Conservation (phyloP, 345 rosid species). For the Microthlaspi erraticum region DNA sequence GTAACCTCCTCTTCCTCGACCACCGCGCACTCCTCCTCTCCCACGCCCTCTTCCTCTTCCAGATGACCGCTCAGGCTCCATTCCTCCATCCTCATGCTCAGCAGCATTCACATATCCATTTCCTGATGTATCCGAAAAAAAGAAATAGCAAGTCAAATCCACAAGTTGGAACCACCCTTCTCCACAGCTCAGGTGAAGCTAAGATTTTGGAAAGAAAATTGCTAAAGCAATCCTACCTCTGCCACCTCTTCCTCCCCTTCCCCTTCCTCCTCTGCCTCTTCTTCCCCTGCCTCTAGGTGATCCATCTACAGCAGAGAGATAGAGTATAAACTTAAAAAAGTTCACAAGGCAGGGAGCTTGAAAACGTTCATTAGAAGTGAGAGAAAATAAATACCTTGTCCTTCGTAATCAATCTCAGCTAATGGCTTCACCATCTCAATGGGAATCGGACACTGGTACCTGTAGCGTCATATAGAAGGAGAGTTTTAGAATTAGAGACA, state of each 20-base stretch:
- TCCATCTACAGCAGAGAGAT: constrained; percentile 52
- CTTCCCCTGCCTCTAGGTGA: constrained; percentile 65
- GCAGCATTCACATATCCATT: constrained; percentile 61
- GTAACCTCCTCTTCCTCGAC: constrained; percentile 80
- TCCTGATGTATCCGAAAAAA: constrained; percentile 47
- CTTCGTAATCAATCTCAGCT: constrained; percentile 59
- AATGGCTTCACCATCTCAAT: constrained; percentile 64
- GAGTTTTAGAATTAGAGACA: constrained; percentile 7
- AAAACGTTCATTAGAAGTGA: background rate
- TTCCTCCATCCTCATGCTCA: constrained; percentile 76
- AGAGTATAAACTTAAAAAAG: background rate
- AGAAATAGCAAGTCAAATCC: background rate
- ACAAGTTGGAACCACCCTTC: background rate
- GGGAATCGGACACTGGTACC: constrained; percentile 83
- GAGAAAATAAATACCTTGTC: constrained; percentile 51
- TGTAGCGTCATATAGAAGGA: constrained; percentile 29
- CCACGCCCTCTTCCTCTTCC: constrained; percentile 79
- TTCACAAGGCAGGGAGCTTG: background rate
- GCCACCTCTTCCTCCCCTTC: constrained; percentile 46
- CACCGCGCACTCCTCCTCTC: constrained; percentile 70
- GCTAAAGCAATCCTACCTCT: constrained; percentile 39
- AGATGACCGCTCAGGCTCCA: constrained; percentile 63
- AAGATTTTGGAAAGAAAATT: constrained; percentile 29
- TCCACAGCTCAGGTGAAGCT: background rate
- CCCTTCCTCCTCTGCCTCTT: constrained; percentile 60